Percentiles rank a stretch among this genome's conserved stretches.
Conservation (phyloP, 306 rosid species). For the Hippophae tibetana region DNA sequence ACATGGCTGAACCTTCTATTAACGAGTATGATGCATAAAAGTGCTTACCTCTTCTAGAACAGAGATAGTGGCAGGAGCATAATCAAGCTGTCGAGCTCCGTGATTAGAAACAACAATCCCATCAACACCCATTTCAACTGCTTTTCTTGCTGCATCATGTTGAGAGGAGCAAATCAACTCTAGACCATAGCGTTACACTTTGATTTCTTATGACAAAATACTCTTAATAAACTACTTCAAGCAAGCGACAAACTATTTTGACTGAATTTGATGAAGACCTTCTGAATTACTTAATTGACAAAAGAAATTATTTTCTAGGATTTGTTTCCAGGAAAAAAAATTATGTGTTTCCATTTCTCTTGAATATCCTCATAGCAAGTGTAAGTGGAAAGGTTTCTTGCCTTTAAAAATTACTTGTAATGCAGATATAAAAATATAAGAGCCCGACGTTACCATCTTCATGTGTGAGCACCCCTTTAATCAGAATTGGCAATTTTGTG, state of each 20-base stretch:
- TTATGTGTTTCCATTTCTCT: background rate
- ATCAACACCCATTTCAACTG: constrained; percentile 29
- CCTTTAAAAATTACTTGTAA: background rate
- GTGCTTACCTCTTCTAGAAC: constrained; percentile 31
- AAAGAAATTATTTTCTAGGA: background rate
- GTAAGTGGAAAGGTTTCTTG: too few species aligned
- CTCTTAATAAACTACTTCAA: background rate
- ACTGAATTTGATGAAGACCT: background rate
- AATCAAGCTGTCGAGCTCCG: constrained; percentile 38
- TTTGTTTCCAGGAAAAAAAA: background rate
- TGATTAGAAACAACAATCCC: constrained; percentile 39
- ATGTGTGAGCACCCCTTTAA: constrained; percentile 35
- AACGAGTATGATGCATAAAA: background rate
- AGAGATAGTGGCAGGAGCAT: constrained; percentile 29
- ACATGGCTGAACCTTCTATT: background rate
- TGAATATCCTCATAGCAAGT: too few species aligned
- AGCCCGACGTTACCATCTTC: constrained; percentile 34
- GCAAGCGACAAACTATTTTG: background rate
- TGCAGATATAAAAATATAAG: background rate
- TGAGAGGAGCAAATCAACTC: background rate
- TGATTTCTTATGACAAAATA: background rate
- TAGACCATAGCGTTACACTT: background rate
- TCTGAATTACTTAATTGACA: background rate
- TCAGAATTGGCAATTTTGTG: constrained; percentile 32
- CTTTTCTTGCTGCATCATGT: constrained; percentile 21